Evolutionary conservation across 1,284 basidiomycete species (phyloP), one percentile per base, ranked within the genome.

Genomic region (Ustilago nuda): DNA sequence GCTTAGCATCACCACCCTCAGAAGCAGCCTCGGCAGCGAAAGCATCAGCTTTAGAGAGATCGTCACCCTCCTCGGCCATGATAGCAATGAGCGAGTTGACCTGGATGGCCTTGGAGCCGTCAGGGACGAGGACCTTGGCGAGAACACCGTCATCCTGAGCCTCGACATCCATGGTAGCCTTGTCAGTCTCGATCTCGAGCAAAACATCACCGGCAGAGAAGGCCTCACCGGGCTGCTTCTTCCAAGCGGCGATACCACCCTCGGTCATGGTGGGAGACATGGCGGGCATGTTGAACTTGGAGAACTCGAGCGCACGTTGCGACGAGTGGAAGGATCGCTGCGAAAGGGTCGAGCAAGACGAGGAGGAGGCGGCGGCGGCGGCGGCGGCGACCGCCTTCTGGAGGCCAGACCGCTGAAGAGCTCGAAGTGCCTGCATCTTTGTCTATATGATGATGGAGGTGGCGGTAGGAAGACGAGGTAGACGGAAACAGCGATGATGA

Each of bases 231-330:
- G 97, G 94, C 87, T 93, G 92, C 89, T 94, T 93, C 90, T 98
- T 98, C 97, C 97, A 99, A 51, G 89, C 89, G 56, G 96, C 93
- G 86, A 99, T 97, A 79, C 96, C 97, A 80, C 97, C 97, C 89
- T 98, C 96, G 12, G 94, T 95, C 96, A 99, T 99, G 73, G 96
- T 99, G 56, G 96, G 96, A 79, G 94, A 97, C 97, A 99, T 99
- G 66, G 84, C 96, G 67, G 96, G 96, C 95, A 99, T 98, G 80
- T 92, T 89, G 89, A 99, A 97, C 87, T 92, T 94, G 79, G 75
- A 67, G 63, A 77, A 72, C 51, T 66, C 75, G 68, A 77, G 75
- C 51, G 67, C 70, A 54, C 62, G 62, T 61, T 70, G 70, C 61
- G 75, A 77, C 54, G 75, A 77, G 66, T 72, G 70, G 70, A 77